Evolutionary conservation across 108 stramenopile species (phyloP), one percentile per base, ranked within the genome.

Genomic region (Stephanodiscus minutulus): DNA sequence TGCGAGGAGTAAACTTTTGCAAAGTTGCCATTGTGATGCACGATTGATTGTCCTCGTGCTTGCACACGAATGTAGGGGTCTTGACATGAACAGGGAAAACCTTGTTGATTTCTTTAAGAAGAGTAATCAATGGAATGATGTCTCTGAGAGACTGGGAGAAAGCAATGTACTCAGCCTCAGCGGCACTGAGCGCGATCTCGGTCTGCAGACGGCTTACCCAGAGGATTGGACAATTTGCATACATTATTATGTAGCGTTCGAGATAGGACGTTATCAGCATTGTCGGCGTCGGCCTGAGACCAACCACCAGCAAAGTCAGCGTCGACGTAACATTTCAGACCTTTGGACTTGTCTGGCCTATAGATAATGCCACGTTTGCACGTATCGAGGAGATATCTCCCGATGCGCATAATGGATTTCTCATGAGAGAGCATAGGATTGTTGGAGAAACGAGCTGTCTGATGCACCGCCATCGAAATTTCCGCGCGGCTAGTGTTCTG

Each of bases 251-350:
- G 20, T 54, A 72, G 22, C 71, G 71, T 64, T 12, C 71, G 1
- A 1, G 64, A 64, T 13, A 49, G 15, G 12, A 50, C 41, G 11
- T 28, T 43, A 5, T 20, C 12, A 2, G 54, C 53, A 13, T 39
- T 18, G 0, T 43, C 5, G 5, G 58, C 20, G 49, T 70, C 58
- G 11, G 25, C 57, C 31, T 59, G 39, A 5, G 11, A 15, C 82
- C 85, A 83, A 20, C 58, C 58, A 11, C 85, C 85, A 52, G 79
- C 70, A 47, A 80, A 81, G 28, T 72, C 65, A 5, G 79, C 83
- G 68, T 84, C 83, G 5, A 70, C 77, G 41, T 65, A 84, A 54
- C 64, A 70, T 20, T 84, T 68, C 3, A 82, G 25, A 0, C 62
- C 61, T 37, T 36, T 53, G 3, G 25, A 25, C 27, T 35, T 39